These are phyloP conservation scores for Colletotrichum eremochloae DNA, from an alignment of 2,329 filamentous ascomycete species.

Conservation along the genomic window DNA sequence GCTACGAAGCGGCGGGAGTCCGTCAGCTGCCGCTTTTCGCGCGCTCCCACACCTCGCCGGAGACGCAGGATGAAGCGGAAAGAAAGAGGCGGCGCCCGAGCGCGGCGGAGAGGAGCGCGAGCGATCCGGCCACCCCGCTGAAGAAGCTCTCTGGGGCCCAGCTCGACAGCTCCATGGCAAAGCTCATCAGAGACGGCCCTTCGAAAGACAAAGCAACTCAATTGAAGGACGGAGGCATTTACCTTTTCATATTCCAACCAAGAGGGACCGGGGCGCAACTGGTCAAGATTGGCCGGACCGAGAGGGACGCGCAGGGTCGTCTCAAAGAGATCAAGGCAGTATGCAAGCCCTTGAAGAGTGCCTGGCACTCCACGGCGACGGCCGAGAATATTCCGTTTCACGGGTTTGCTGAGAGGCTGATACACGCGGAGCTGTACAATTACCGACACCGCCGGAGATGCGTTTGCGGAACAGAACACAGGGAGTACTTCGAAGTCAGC, in stretches of 20 bases:
- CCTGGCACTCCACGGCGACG: background rate
- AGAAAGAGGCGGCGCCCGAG: background rate
- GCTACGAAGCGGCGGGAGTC: background rate
- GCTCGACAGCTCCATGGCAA: background rate
- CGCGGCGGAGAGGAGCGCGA: background rate
- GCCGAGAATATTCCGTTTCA: background rate
- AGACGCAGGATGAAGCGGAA: background rate
- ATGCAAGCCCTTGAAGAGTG: background rate
- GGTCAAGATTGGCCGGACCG: background rate
- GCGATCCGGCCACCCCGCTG: background rate
- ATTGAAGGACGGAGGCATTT: background rate
- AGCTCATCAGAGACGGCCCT: background rate
- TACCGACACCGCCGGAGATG: conserved; percentile 6
- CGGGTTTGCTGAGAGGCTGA: conserved; percentile 18
- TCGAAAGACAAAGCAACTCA: background rate
- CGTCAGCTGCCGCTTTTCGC: background rate
- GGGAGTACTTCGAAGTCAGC: conserved; percentile 22
- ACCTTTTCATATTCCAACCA: background rate
- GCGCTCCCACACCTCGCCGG: conserved; percentile 1
- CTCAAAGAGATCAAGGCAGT: background rate
- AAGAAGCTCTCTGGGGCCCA: background rate
- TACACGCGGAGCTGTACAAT: conserved; percentile 17
- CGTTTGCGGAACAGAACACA: background rate
- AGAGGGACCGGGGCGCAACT: background rate
- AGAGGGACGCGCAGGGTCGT: background rate